A percentile compares a stretch with the other conserved stretches of the same genome.
phyloP scores from a whole-genome alignment of 176 grass and related monocot genomes.

The Themeda triandra region DNA sequence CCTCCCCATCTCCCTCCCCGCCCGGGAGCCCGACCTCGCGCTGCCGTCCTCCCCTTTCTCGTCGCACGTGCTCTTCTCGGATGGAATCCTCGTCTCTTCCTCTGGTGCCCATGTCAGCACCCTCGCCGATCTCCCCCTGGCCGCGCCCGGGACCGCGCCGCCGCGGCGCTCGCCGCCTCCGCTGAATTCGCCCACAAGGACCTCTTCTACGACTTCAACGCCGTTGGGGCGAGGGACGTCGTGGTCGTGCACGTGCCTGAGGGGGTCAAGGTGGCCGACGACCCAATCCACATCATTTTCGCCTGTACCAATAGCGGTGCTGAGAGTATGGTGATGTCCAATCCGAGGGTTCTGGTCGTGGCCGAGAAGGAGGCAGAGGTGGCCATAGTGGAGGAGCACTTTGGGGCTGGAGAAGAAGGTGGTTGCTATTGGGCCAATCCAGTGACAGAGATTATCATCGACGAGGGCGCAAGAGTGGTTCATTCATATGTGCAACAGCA shows the following conservation, averaged over 20 bases:
- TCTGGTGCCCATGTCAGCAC: constrained; percentile 28
- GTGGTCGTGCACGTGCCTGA: constrained; percentile 47
- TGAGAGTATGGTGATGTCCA: constrained; percentile 44
- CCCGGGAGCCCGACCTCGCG: constrained; percentile 17
- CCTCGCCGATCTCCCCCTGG: constrained; percentile 35
- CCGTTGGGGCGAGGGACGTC: constrained; percentile 53
- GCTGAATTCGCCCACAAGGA: constrained; percentile 44
- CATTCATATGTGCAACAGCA: constrained; percentile 90
- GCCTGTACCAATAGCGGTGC: constrained; percentile 8
- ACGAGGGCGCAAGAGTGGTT: constrained; percentile 59
- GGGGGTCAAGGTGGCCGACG: constrained; percentile 27
- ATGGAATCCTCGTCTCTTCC: constrained; percentile 39
- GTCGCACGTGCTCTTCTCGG: constrained; percentile 34
- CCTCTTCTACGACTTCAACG: constrained; percentile 73
- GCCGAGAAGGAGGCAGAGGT: constrained; percentile 58
- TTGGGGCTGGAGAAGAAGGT: constrained; percentile 24
- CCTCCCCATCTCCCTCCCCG: constrained; percentile 40
- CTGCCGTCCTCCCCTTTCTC: constrained; percentile 27
- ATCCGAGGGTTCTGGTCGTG: constrained; percentile 61
- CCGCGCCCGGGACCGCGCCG: constrained; percentile 25
- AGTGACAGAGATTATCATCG: constrained; percentile 65
- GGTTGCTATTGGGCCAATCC: constrained; percentile 92
- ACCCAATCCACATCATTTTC: constrained; percentile 63
- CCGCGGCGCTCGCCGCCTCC: constrained; percentile 31
- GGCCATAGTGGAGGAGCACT: constrained; percentile 61